These are phyloP conservation scores for Acer saccharum DNA, from an alignment of 345 rosid species.

Conservation along the genomic window DNA sequence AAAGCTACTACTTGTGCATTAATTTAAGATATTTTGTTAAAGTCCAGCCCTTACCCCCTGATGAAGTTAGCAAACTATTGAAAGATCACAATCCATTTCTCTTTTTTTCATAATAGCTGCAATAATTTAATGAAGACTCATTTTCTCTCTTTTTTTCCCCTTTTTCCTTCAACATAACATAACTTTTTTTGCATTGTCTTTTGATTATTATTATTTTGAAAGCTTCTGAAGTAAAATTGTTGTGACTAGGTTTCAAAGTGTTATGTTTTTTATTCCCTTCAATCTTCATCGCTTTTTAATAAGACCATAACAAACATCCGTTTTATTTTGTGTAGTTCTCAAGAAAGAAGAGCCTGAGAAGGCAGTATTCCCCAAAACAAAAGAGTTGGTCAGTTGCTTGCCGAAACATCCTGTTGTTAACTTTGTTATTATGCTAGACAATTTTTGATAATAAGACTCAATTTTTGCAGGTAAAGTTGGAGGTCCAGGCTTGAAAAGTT, in stretches of 20 bases:
- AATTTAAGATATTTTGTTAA: too few relatives aligned
- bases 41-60: too few relatives aligned
- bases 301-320: slow-evolving; percentile 9
- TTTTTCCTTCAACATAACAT: neutral
- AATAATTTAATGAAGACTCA: neutral
- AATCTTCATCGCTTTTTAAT: neutral
- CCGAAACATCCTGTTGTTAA: slow-evolving; percentile 7
- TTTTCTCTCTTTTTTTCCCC: neutral
- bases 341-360: slow-evolving; percentile 75
- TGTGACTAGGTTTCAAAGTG: neutral
- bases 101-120: neutral
- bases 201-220: neutral
- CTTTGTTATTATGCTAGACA: slow-evolving; percentile 8
- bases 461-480: slow-evolving; percentile 58
- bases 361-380: slow-evolving; percentile 46
- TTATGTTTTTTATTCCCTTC: neutral
- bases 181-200: neutral
- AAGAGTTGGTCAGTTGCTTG: slow-evolving; percentile 42
- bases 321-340: slow-evolving; percentile 46
- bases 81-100: too few relatives aligned
- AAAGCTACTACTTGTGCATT: too few relatives aligned
- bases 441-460: slow-evolving; percentile 8
- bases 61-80: too few relatives aligned
- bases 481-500: slow-evolving; percentile 87
- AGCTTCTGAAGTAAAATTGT: neutral